phyloP scores from a whole-genome alignment of 1,139 yeast genomes.

The Hansenula lynferdii region DNA sequence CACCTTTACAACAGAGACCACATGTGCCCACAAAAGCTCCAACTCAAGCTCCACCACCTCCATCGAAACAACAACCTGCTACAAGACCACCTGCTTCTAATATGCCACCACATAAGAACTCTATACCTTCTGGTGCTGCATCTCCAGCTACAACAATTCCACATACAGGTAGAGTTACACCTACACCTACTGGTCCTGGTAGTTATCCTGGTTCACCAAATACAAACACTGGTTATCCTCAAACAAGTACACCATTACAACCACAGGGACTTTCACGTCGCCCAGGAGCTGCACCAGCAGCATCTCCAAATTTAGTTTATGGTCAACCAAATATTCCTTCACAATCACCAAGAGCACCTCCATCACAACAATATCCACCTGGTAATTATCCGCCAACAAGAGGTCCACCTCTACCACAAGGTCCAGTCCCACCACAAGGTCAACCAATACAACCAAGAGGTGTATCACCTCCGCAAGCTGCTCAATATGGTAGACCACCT shows the following conservation, averaged over 20 bases:
- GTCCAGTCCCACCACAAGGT: neutral
- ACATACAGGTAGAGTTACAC: neutral
- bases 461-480: neutral
- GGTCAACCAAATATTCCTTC: neutral
- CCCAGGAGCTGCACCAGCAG: neutral
- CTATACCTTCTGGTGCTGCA: neutral
- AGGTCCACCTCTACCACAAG: neutral
- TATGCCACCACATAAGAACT: too few species aligned
- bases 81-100: neutral
- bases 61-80: neutral
- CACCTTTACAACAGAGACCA: neutral
- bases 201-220: neutral
- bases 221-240: neutral
- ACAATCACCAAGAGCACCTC: neutral
- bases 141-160: neutral
- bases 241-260: neutral
- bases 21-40: neutral
- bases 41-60: constrained; percentile 1
- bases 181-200: too few species aligned
- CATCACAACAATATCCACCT: neutral
- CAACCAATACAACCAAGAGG: neutral
- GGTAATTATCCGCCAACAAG: too few species aligned
- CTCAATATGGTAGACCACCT: neutral
- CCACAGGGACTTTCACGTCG: neutral
- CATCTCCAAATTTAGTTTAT: neutral